A percentile compares a stretch with the other conserved stretches of the same genome.
These are phyloP conservation scores for Myxozyma mucilagina DNA, from an alignment of 805 yeast species.

Conservation along the genomic window DNA sequence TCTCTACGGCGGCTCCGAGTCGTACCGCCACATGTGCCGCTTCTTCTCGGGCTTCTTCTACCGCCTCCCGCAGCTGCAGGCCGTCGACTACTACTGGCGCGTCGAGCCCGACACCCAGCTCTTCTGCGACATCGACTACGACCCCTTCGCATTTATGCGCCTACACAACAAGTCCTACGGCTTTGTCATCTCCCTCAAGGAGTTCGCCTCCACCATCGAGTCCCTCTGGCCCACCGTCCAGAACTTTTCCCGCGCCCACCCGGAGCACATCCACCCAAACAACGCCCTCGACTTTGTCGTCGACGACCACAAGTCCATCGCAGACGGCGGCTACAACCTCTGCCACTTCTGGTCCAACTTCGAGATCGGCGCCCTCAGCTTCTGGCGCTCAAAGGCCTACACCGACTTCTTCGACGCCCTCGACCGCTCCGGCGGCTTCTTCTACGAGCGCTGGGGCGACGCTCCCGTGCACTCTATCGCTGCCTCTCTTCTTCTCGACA, in stretches of 20 bases:
- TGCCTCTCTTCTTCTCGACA: constrained; percentile 58
- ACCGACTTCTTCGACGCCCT: constrained; percentile 54
- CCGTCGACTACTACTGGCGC: constrained; percentile 74
- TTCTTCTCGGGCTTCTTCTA: constrained; percentile 75
- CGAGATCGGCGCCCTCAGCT: constrained; percentile 59
- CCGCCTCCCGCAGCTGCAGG: constrained; percentile 55
- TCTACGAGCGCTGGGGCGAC: constrained; percentile 70
- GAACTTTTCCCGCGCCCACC: constrained; percentile 48
- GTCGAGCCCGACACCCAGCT: constrained; percentile 81
- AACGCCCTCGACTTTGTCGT: constrained; percentile 60
- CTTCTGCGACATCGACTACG: constrained; percentile 71
- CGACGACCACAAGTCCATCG: constrained; percentile 54
- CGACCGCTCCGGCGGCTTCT: constrained; percentile 65
- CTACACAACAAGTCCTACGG: constrained; percentile 61
- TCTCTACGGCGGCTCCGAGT: constrained; percentile 58
- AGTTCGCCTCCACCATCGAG: constrained; percentile 54
- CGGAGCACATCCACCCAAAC: constrained; percentile 60
- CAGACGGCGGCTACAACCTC: constrained; percentile 54
- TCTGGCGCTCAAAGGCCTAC: constrained; percentile 58
- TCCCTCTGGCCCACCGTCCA: constrained; percentile 61
- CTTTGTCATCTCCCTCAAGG: constrained; percentile 65
- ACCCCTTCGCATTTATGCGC: constrained; percentile 54
- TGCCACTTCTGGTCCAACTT: constrained; percentile 85
- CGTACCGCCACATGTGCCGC: constrained; percentile 80
- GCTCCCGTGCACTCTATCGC: constrained; percentile 87